These are phyloP conservation scores for Furcasterigmium sp. DNA, from an alignment of 2,329 filamentous ascomycete genomes.

Conservation along the genomic window DNA sequence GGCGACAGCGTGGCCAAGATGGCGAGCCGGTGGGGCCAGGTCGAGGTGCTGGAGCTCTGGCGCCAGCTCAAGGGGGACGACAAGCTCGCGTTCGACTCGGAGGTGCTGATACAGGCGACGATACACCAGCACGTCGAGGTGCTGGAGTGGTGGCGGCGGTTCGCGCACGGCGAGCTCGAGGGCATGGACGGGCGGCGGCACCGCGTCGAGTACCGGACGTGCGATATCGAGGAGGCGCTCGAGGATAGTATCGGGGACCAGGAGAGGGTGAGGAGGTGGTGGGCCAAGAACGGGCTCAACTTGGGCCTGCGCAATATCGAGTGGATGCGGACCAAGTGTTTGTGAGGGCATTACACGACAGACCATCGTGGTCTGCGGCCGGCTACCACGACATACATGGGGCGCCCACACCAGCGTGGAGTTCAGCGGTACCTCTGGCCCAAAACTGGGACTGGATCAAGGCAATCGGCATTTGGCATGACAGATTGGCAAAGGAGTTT, in stretches of 20 bases:
- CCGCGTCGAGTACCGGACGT: conserved; percentile 87
- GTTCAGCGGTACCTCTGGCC: too few relatives aligned
- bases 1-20: conserved; percentile 79
- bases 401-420: too few relatives aligned
- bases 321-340: conserved; percentile 78
- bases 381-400: too few relatives aligned
- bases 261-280: conserved; percentile 75
- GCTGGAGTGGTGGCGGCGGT: conserved; percentile 87
- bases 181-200: conserved; percentile 52
- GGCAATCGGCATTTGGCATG: too few relatives aligned
- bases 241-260: conserved; percentile 79
- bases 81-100: conserved; percentile 70
- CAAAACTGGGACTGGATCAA: too few relatives aligned
- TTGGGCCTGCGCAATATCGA: conserved; percentile 77
- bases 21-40: conserved; percentile 79
- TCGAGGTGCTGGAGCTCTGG: conserved; percentile 81
- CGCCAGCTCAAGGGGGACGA: conserved; percentile 60
- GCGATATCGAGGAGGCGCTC: conserved; percentile 90
- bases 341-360: conserved; percentile 33
- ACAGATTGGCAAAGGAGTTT: too few relatives aligned
- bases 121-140: conserved; percentile 81
- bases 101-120: conserved; percentile 81
- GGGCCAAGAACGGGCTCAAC: conserved; percentile 79
- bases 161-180: conserved; percentile 49
- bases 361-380: too few relatives aligned